Evolutionary conservation across 78 protist genomes (phyloP).

Genomic region (Corallochytrium limacisporum): DNA sequence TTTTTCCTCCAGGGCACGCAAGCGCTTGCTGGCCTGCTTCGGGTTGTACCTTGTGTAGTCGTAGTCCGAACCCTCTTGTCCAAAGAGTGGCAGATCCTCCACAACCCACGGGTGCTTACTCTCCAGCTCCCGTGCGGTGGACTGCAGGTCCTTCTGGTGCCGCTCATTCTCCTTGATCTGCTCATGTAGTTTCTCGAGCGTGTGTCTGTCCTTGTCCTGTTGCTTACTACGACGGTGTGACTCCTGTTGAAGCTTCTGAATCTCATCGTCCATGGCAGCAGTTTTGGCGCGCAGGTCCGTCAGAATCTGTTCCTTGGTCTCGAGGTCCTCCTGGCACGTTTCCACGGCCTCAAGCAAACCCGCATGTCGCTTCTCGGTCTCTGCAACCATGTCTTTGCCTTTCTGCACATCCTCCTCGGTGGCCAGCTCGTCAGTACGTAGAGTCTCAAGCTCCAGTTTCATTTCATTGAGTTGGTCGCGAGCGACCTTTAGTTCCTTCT

Average conservation of each 20-base stretch:
- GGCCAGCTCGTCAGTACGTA: not conserved
- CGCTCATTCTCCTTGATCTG: slow-evolving; percentile 29
- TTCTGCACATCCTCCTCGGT: not conserved
- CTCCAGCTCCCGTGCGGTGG: not conserved
- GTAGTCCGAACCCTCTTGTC: slow-evolving; percentile 32
- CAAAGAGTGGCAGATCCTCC: slow-evolving; percentile 47
- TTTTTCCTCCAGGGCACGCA: slow-evolving; percentile 5
- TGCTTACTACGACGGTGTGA: no score
- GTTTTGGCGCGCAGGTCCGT: not conserved
- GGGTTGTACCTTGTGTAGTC: no score
- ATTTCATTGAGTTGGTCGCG: not conserved
- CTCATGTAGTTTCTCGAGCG: not conserved
- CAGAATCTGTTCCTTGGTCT: not conserved
- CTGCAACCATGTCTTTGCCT: not conserved
- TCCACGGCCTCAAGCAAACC: not conserved
- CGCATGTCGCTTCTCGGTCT: not conserved
- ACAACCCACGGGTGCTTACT: slow-evolving; percentile 50
- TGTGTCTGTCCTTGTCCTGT: slow-evolving; percentile 9
- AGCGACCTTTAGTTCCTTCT: not conserved
- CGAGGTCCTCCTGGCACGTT: not conserved
- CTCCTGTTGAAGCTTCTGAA: not conserved
- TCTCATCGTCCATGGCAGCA: not conserved
- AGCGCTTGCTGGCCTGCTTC: not conserved
- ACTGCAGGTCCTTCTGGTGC: no score
- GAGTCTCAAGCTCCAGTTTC: not conserved